A percentile compares a stretch with the other conserved stretches of the same genome.
Evolutionary conservation across 2,329 filamentous ascomycete genomes (phyloP).

Genomic region (Falciphora oryzae): DNA sequence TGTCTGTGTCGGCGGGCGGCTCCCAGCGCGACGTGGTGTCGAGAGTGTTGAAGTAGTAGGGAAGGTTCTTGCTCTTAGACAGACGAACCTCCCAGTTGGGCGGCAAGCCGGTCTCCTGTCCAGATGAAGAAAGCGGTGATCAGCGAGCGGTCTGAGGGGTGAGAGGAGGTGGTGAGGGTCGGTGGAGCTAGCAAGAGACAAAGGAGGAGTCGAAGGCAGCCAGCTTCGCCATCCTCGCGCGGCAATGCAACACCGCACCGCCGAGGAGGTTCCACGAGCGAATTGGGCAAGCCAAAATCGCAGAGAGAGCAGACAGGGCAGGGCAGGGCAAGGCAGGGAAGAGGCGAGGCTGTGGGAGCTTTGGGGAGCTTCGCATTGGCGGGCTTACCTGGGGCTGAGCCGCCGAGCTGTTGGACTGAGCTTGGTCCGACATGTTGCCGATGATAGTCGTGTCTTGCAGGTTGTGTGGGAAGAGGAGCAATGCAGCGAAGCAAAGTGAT

Average conservation of each 20-base stretch:
- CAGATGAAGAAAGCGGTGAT: background rate
- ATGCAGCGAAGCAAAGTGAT: background rate
- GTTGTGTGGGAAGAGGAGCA: too few relatives aligned
- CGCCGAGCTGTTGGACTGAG: background rate
- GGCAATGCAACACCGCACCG: background rate
- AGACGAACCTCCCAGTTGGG: conserved; percentile 91
- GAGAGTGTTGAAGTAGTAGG: conserved; percentile 92
- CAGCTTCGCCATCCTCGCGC: too few relatives aligned
- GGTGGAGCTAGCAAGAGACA: background rate
- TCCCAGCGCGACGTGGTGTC: conserved; percentile 95
- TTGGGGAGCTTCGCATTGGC: background rate
- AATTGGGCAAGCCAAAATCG: background rate
- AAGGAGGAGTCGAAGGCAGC: background rate
- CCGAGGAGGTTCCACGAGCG: background rate
- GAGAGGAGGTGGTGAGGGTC: background rate
- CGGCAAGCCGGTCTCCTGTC: conserved; percentile 76
- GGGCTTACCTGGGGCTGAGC: background rate
- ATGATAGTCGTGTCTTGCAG: background rate
- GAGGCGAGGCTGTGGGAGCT: background rate
- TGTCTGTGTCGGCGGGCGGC: conserved; percentile 80
- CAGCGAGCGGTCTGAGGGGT: background rate
- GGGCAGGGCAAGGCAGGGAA: too few relatives aligned
- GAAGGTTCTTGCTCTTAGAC: conserved; percentile 96
- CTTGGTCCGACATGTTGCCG: background rate
- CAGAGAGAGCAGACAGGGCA: background rate